Conservation (phyloP, 2,329 filamentous ascomycete species). For the Ophiocordyceps camponoti-leonardi region DNA sequence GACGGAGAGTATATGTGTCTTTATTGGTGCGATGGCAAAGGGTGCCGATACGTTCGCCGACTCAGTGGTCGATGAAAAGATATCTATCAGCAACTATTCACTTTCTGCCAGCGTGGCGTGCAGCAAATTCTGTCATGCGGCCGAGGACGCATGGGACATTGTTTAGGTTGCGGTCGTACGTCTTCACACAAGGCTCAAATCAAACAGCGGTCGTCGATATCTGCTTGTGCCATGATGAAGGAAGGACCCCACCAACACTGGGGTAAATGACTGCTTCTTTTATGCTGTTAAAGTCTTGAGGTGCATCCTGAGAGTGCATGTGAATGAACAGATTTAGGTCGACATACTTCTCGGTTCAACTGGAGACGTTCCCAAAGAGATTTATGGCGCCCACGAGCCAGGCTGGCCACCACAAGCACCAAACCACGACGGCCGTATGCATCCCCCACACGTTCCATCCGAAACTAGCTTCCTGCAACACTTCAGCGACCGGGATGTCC, state of each 20-base stretch:
- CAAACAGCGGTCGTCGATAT: too few species aligned
- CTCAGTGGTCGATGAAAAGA: constrained; percentile 85
- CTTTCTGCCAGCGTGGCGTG: constrained; percentile 94
- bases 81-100: constrained; percentile 96
- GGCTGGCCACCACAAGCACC: constrained; percentile 90
- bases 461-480: constrained; percentile 60
- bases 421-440: constrained; percentile 80
- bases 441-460: constrained; percentile 82
- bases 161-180: constrained; percentile 42
- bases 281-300: background rate
- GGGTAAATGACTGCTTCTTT: too few species aligned
- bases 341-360: background rate
- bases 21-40: constrained; percentile 97
- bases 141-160: constrained; percentile 90
- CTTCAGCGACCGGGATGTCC: constrained; percentile 27
- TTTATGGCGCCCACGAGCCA: constrained; percentile 54
- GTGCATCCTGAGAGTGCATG: background rate
- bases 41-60: constrained; percentile 92
- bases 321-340: background rate
- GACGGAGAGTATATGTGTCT: constrained; percentile 91
- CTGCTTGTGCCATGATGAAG: too few species aligned
- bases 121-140: constrained; percentile 98
- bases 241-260: too few species aligned
- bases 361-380: constrained; percentile 22
- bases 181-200: background rate